Conservation (phyloP, 2,329 filamentous ascomycete genomes). For the Pseudogymnoascus sp. region DNA sequence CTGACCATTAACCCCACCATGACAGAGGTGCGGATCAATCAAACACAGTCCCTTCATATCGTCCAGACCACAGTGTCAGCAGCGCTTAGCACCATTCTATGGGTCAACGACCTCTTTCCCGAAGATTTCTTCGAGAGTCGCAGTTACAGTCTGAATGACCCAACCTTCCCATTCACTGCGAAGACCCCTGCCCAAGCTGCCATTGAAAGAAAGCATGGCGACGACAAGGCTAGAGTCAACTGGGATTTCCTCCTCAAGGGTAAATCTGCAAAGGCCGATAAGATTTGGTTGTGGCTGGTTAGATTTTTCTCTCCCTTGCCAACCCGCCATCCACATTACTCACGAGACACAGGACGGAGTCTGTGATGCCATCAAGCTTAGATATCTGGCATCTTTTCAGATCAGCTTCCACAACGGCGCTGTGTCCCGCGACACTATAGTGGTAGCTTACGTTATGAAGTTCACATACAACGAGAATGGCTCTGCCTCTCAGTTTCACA, state of each 20-base stretch:
- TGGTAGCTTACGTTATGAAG: not conserved
- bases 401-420: constrained; percentile 7
- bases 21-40: not conserved
- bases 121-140: not conserved
- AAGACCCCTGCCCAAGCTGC: not conserved
- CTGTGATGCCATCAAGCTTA: constrained; percentile 5
- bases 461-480: not conserved
- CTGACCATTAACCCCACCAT: not conserved
- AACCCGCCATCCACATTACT: not conserved
- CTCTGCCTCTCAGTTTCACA: not conserved
- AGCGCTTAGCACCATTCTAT: constrained; percentile 1
- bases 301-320: not conserved
- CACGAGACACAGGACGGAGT: not conserved
- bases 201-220: not conserved
- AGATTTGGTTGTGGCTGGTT: not conserved
- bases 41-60: constrained; percentile 4
- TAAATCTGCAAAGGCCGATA: not conserved
- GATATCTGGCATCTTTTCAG: constrained; percentile 4
- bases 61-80: constrained; percentile 9
- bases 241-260: not conserved
- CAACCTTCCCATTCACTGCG: not conserved
- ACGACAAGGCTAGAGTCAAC: not conserved
- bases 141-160: not conserved
- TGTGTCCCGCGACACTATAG: not conserved
- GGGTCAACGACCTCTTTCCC: not conserved